Base-by-base conservation (phyloP, 2,329 filamentous ascomycete species). In the Arthrobotrys iridis region DNA sequence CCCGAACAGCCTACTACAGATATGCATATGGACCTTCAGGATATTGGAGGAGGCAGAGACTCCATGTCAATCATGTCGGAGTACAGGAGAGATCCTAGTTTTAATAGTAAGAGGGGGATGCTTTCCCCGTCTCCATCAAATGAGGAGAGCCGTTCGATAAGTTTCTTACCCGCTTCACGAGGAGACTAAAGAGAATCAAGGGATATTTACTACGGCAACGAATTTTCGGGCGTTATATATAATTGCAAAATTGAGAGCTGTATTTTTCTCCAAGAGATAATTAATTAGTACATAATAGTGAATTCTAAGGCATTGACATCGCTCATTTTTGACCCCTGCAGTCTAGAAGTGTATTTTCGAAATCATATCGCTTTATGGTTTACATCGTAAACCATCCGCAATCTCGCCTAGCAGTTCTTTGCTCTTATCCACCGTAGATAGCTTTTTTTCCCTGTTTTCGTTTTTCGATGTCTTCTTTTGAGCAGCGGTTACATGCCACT, bases 101-200 rank as follows among this genome's bases (percentile, higher is more conserved):
- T 75, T 18, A 75, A 75, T 45, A 75, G 71, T 41, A 75, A 75
- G 41, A 57, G 71, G 57, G 71, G 57, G 24, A 68, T 75, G 37
- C 26, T 75, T 13, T 68, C 71, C 20, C 71, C 71, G 13, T 37
- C 63, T 2, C 64, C 63, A 13, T 68, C 63, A 1, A 40, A 40
- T 33, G 71, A 68, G 1, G 71, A 64, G 6, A 52, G 60, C 30
- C 52, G 35, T 33, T 74, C 62, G 2, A 62, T 60, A 20, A 65
- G 55, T 40, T 50, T 74, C 28, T 64, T 50, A 24, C 71, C 71
- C 22, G 40, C 37, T 15, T 68, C n/a, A n/a, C n/a, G n/a, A 67
- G 30, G 71, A 66, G 18, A 43, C 15, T 13, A 13, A n/a, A n/a
- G n/a, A n/a, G n/a, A n/a, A n/a, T n/a, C n/a, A n/a, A n/a, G n/a